These are phyloP conservation scores for Venturia oleaginea DNA, from an alignment of 2,329 filamentous ascomycete species.

Conservation along the genomic window DNA sequence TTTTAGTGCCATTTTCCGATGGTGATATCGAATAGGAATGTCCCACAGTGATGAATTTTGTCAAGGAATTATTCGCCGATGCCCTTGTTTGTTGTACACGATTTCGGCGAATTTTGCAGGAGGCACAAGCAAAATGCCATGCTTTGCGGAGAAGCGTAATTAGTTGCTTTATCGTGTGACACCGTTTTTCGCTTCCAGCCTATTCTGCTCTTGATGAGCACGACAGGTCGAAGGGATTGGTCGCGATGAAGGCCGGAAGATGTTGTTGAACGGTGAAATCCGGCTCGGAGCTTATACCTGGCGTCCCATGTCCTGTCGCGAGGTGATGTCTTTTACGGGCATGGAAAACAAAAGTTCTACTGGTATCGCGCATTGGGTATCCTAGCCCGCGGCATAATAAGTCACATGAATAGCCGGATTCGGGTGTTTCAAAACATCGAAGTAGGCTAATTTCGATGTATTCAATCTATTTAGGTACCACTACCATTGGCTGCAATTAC, in stretches of 20 bases:
- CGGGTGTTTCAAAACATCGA: no score
- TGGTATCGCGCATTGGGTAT: no score
- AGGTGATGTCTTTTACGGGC: neutral
- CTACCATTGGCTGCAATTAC: no score
- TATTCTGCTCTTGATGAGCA: neutral
- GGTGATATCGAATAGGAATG: neutral
- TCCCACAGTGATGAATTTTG: neutral
- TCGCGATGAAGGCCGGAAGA: no score
- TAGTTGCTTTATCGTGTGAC: neutral
- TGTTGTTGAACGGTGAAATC: neutral
- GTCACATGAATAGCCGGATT: no score
- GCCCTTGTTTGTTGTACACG: neutral
- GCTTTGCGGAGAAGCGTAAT: neutral
- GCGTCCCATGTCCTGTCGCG: no score
- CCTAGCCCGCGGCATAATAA: no score
- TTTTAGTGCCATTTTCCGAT: neutral
- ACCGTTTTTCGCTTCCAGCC: no score
- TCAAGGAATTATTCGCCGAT: neutral
- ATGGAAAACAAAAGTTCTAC: no score
- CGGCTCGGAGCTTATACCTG: neutral
- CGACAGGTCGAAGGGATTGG: no score
- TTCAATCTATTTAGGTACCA: no score
- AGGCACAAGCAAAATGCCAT: neutral
- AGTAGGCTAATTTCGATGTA: no score
- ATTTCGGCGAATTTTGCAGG: neutral